These are phyloP conservation scores for Rhizophagus clarus DNA, from an alignment of 192 early-diverging fungal species.

Conservation along the genomic window DNA sequence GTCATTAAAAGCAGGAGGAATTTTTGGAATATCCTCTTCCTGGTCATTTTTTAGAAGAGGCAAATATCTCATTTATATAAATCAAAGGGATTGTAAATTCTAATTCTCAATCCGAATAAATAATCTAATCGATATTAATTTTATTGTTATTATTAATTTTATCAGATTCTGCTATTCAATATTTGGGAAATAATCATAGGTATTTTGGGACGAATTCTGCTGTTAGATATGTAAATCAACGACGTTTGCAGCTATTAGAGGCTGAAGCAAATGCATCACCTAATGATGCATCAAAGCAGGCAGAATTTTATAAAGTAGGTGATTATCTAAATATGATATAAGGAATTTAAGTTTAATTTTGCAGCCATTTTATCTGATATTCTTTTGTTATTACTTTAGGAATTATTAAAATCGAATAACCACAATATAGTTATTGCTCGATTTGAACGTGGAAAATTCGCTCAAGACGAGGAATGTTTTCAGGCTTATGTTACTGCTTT, in stretches of 20 bases:
- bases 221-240: constrained; percentile 47
- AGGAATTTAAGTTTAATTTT: too few relatives aligned
- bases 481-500: constrained; percentile 58
- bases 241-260: constrained; percentile 52
- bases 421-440: constrained; percentile 52
- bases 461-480: constrained; percentile 55
- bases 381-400: constrained; percentile 36
- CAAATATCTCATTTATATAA: too few relatives aligned
- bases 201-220: constrained; percentile 25
- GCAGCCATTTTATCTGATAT: neutral
- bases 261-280: constrained; percentile 56
- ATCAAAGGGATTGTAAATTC: too few relatives aligned
- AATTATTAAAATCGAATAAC: constrained; percentile 54
- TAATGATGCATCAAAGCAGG: constrained; percentile 49
- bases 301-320: constrained; percentile 58
- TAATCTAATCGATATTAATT: too few relatives aligned
- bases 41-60: neutral
- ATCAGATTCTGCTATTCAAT: neutral
- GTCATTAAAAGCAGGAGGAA: neutral
- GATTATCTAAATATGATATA: neutral
- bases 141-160: neutral
- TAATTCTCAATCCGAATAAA: neutral
- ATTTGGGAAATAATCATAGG: neutral
- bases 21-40: neutral
- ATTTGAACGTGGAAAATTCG: constrained; percentile 57